A percentile compares a stretch with the other conserved stretches of the same genome.
phyloP scores from a whole-genome alignment of 768 basidiomycete genomes.

The Boletellus sp. region DNA sequence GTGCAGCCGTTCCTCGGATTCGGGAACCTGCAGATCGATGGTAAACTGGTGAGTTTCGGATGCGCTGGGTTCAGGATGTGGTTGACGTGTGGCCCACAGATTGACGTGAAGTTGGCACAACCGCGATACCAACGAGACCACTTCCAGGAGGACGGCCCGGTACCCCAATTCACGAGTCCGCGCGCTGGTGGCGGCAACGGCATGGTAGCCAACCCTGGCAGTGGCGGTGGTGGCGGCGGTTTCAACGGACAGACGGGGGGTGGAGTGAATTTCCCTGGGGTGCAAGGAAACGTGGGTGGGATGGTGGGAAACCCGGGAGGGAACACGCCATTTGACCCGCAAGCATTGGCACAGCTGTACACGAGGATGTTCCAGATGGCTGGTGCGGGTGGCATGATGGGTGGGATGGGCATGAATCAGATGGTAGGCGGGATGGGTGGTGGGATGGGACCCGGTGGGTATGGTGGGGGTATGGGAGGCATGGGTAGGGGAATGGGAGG shows the following conservation, averaged over 20 bases:
- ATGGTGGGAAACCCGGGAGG: constrained; percentile 34
- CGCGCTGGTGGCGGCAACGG: constrained; percentile 10
- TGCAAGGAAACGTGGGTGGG: constrained; percentile 21
- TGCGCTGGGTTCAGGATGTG: background rate
- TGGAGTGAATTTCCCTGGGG: constrained; percentile 34
- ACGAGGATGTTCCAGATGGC: constrained; percentile 93
- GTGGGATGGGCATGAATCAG: constrained; percentile 40
- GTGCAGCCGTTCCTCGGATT: constrained; percentile 86
- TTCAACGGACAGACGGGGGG: constrained; percentile 34
- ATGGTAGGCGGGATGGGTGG: constrained; percentile 36
- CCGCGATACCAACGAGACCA: constrained; percentile 79
- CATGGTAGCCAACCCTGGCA: background rate
- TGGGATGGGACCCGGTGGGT: constrained; percentile 32
- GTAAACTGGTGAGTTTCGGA: constrained; percentile 71
- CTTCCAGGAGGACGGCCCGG: constrained; percentile 44
- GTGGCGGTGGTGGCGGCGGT: constrained; percentile 6
- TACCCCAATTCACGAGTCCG: constrained; percentile 15
- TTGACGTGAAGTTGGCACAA: constrained; percentile 96
- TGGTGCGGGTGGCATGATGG: constrained; percentile 46
- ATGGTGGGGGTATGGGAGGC: constrained; percentile 36
- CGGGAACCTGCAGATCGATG: constrained; percentile 89
- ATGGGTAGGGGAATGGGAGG: constrained; percentile 38
- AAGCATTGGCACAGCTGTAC: constrained; percentile 88
- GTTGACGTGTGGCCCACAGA: constrained; percentile 43
- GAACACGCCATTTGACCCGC: constrained; percentile 81